Conservation (phyloP, 1,284 basidiomycete species). For the Irpex sp. region DNA sequence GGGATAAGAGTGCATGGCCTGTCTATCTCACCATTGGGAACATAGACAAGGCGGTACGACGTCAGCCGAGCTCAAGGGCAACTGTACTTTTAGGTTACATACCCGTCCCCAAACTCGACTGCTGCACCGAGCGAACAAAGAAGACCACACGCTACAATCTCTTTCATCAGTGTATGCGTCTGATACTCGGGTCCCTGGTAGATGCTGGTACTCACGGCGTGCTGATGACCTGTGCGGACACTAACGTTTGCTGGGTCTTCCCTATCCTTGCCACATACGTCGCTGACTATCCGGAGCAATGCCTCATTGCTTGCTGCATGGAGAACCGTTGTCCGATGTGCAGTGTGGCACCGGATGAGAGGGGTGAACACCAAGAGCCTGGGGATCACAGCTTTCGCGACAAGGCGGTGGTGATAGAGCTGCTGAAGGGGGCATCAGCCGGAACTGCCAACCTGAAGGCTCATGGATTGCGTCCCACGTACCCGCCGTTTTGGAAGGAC, state of each 20-base stretch:
- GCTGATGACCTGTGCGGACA: conserved; percentile 23
- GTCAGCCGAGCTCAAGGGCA: conserved; percentile 17
- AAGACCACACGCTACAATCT: conserved; percentile 17
- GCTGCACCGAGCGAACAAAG: conserved; percentile 15
- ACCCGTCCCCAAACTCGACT: conserved; percentile 19
- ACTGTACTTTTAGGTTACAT: conserved; percentile 27
- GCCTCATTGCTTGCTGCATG: conserved; percentile 17
- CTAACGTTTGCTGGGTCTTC: conserved; percentile 14
- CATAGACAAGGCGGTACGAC: conserved; percentile 16
- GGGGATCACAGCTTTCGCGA: conserved; percentile 6
- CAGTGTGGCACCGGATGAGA: conserved; percentile 9
- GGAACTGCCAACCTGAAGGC: not conserved
- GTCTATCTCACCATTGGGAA: conserved; percentile 26
- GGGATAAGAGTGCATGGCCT: conserved; percentile 22
- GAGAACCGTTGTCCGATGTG: conserved; percentile 19
- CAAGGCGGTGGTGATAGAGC: not conserved
- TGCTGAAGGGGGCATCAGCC: not conserved
- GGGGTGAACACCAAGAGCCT: conserved; percentile 9
- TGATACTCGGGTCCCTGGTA: conserved; percentile 17
- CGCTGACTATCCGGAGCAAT: conserved; percentile 25
- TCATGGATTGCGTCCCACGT: conserved; percentile 12
- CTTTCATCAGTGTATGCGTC: conserved; percentile 27
- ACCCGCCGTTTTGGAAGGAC: conserved; percentile 24
- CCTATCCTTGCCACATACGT: conserved; percentile 24
- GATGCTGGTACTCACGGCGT: conserved; percentile 19